Conservation (phyloP, 2,329 filamentous ascomycete species). For the Capronia coronata region DNA sequence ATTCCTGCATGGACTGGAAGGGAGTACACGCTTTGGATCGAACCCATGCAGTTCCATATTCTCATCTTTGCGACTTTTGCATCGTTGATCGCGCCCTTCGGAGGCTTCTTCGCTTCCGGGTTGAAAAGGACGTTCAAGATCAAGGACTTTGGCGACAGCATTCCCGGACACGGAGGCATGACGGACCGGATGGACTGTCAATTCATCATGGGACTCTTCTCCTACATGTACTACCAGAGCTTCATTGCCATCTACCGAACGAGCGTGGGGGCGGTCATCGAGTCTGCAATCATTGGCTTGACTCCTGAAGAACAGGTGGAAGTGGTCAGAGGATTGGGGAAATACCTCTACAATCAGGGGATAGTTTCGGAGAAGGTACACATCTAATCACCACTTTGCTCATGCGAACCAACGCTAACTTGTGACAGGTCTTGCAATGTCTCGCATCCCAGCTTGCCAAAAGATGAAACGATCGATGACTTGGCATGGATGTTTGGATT, state of each 20-base stretch:
- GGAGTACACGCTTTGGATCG: conserved; percentile 65
- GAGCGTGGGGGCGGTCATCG: conserved; percentile 78
- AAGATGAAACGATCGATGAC: conserved; percentile 8
- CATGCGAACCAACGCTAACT: conserved; percentile 11
- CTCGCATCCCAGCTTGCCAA: conserved; percentile 16
- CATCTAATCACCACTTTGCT: conserved; percentile 2
- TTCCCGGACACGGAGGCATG: conserved; percentile 94
- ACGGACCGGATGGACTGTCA: conserved; percentile 99
- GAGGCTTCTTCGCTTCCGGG: conserved; percentile 95
- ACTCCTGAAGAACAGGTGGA: conserved; percentile 84
- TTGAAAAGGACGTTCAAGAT: conserved; percentile 99
- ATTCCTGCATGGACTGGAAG: conserved; percentile 67
- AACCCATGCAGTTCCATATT: conserved; percentile 90
- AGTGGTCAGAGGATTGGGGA: conserved; percentile 56
- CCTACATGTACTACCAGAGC: conserved; percentile 97
- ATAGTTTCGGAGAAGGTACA: conserved; percentile 50
- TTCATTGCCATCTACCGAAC: conserved; percentile 89
- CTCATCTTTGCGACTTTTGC: conserved; percentile 87
- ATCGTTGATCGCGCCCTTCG: conserved; percentile 92
- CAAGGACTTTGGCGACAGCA: conserved; percentile 98
- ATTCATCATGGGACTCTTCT: conserved; percentile 99
- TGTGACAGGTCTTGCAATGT: conserved; percentile 17
- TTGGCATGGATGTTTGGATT: conserved; percentile 6
- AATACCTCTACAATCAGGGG: conserved; percentile 60
- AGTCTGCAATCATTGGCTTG: conserved; percentile 85